Base-by-base conservation (phyloP, 805 yeast genomes). In the Yarrowia sp. region DNA sequence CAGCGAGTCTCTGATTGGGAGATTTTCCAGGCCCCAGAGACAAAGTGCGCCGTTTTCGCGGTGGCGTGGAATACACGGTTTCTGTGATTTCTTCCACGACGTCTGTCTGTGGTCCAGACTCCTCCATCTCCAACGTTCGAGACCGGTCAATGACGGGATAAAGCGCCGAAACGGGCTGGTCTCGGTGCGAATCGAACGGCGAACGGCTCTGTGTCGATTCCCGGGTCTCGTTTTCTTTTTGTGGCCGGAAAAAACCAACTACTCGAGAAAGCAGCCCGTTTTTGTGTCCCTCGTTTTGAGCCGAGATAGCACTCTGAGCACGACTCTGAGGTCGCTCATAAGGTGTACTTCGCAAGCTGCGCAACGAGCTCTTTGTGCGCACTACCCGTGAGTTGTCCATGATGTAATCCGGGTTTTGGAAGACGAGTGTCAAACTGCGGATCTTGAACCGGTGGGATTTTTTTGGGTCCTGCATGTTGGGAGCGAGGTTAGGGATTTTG, bases 1-100 rank as follows among this genome's bases (percentile, higher is more conserved):
- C 82, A 11, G 92, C 87, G 56, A 89, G 75, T 26, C 82, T 80
- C 38, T 82, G 85, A 74, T 86, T 87, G 9, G 86, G 84, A n/a
- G 81, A 76, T 10, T 32, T 40, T 10, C 30, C 63, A 26, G 22
- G 21, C 2, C 63, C 51, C 36, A 56, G 21, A 2, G 62, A n/a
- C n/a, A n/a, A 56, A 19, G 40, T 30, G 41, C 49, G 49, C 5
- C 43, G 59, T 5, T 41, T 49, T 12, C 4, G 19, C 4, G 32
- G 12, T 1, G 56, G 21, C 3, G 28, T 12, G 22, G n/a, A n/a
- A n/a, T 16, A 38, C 9, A 26, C 35, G 4, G 46, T 19, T 12
- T 21, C 32, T 14, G 58, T 41, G 28, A 19, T 14, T n/a, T 48
- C 38, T 6, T 19, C 36, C 24, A 12, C 44, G 7, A 21, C 12